Evolutionary conservation across 1,139 yeast genomes (phyloP).

Genomic region (Magnusiomyces suaveolens): DNA sequence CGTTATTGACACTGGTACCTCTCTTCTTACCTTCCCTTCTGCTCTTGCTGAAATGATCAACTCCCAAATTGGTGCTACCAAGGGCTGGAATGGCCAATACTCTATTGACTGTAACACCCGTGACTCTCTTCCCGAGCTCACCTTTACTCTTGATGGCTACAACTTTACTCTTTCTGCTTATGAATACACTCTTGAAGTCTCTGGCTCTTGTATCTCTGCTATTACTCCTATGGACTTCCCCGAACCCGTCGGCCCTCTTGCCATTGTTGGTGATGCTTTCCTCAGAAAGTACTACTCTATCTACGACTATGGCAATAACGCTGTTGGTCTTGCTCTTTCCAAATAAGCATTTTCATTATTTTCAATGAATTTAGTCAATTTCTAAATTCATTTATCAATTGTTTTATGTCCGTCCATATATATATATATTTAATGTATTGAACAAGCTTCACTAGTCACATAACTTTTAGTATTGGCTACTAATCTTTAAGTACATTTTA

Average conservation of each 20-base stretch:
- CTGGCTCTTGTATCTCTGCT: conserved; percentile 91
- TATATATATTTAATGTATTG: neutral
- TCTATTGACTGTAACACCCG: conserved; percentile 79
- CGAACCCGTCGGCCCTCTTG: conserved; percentile 89
- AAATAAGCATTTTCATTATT: conserved; percentile 26
- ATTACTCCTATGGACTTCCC: conserved; percentile 98
- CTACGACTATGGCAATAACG: conserved; percentile 79
- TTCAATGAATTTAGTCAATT: neutral
- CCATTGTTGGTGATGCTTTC: conserved; percentile 95
- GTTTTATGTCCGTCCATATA: neutral
- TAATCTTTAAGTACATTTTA: too few species aligned
- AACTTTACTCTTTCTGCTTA: conserved; percentile 80
- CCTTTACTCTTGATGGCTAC: conserved; percentile 79
- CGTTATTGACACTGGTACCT: conserved; percentile 97
- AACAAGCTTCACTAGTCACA: too few species aligned
- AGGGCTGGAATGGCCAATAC: conserved; percentile 96
- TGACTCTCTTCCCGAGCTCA: conserved; percentile 77
- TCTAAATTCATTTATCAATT: neutral
- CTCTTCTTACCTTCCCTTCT: conserved; percentile 87
- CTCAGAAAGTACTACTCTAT: conserved; percentile 89
- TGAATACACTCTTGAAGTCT: conserved; percentile 86
- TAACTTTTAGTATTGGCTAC: too few species aligned
- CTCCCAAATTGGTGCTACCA: conserved; percentile 91
- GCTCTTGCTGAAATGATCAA: conserved; percentile 91
- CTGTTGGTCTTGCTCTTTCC: conserved; percentile 85